Evolutionary conservation across 1,284 basidiomycete species (phyloP).

Genomic region (Ceratobasidium sp.): DNA sequence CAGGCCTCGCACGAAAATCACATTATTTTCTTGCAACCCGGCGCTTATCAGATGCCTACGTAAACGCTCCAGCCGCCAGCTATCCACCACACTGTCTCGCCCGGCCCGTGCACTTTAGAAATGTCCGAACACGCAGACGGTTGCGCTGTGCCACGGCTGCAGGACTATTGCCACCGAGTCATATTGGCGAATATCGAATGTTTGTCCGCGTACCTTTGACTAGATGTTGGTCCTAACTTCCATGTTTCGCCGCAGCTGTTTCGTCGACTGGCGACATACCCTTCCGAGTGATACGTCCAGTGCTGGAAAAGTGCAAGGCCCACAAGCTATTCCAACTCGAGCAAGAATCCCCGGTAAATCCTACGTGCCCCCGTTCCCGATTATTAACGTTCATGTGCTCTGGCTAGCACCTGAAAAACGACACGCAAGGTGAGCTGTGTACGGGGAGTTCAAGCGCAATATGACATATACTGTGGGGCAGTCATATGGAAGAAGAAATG

Average conservation of each 20-base stretch:
- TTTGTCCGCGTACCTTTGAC: conserved; percentile 10
- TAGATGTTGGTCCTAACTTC: conserved; percentile 14
- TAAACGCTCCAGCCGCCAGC: not conserved
- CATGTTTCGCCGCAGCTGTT: conserved; percentile 29
- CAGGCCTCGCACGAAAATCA: not conserved
- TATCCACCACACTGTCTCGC: conserved; percentile 2
- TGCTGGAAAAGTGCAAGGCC: conserved; percentile 71
- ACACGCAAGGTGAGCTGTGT: conserved; percentile 61
- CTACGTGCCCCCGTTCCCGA: conserved; percentile 21
- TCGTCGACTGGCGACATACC: conserved; percentile 58
- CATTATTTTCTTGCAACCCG: not conserved
- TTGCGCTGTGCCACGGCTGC: conserved; percentile 35
- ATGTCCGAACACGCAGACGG: conserved; percentile 15
- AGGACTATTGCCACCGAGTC: conserved; percentile 41
- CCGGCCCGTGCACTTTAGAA: conserved; percentile 6
- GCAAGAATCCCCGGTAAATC: conserved; percentile 68
- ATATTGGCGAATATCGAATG: conserved; percentile 29
- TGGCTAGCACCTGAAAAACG: conserved; percentile 62
- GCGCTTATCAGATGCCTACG: not conserved
- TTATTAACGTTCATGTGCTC: conserved; percentile 43
- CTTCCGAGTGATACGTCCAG: conserved; percentile 68
- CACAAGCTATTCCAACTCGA: conserved; percentile 72
- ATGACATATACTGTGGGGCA: conserved; percentile 55
- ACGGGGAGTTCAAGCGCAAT: conserved; percentile 52
- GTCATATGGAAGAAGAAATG: conserved; percentile 74